A percentile compares a stretch with the other conserved stretches of the same genome.
phyloP scores from a whole-genome alignment of 495 filamentous ascomycete genomes.

The Bryoglossum gracile region DNA sequence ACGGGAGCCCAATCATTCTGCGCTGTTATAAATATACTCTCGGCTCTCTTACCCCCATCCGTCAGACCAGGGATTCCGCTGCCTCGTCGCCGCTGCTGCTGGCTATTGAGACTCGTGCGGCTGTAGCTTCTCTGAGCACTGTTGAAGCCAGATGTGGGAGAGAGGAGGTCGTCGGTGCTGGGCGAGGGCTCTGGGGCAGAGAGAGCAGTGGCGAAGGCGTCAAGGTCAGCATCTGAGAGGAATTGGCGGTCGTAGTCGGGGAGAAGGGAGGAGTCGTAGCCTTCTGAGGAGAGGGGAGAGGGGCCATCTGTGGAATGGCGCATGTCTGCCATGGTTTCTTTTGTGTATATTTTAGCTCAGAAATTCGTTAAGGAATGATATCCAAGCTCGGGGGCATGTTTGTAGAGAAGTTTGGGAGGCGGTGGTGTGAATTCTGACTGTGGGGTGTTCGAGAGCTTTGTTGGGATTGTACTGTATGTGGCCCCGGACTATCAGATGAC shows the following conservation, averaged over 20 bases:
- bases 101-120: conserved; percentile 4
- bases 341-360: background rate
- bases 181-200: conserved; percentile 42
- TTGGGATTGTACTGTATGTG: background rate
- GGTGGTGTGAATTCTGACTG: background rate
- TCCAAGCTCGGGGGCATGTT: no score
- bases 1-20: conserved; percentile 84
- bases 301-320: conserved; percentile 22
- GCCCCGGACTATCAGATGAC: conserved; percentile 1
- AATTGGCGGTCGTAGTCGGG: conserved; percentile 59
- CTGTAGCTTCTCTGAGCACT: conserved; percentile 1
- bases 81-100: background rate
- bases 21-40: conserved; percentile 53
- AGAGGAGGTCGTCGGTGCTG: conserved; percentile 32
- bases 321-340: conserved; percentile 21
- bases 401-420: background rate
- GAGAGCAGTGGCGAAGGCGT: conserved; percentile 52
- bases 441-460: background rate
- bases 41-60: conserved; percentile 15
- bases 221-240: conserved; percentile 47
- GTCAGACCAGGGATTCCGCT: background rate
- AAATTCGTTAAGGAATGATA: no score
- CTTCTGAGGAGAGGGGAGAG: conserved; percentile 20
- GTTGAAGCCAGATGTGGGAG: background rate
- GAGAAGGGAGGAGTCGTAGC: conserved; percentile 22